Conservation (phyloP, 345 rosid species). For the Brassica carinata region DNA sequence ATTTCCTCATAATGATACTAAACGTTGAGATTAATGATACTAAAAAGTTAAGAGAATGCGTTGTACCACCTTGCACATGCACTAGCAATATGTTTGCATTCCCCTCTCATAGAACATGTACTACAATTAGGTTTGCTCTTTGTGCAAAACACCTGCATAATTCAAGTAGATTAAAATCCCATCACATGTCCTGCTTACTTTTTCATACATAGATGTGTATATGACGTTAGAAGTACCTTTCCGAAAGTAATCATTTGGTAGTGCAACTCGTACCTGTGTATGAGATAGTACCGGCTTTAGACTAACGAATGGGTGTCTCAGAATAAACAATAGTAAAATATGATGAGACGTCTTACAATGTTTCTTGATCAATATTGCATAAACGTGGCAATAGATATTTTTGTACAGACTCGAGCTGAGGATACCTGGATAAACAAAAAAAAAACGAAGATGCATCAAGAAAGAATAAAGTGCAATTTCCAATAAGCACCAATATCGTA, state of each 20-base stretch:
- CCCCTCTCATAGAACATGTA: conserved; percentile 97
- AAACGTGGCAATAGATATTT: conserved; percentile 95
- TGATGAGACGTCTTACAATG: conserved; percentile 54
- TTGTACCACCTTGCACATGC: conserved; percentile 85
- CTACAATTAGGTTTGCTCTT: conserved; percentile 94
- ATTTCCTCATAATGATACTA: neutral
- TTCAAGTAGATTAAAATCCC: conserved; percentile 26
- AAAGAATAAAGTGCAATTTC: neutral
- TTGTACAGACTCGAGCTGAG: conserved; percentile 43
- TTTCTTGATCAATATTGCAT: conserved; percentile 90
- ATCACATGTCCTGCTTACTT: neutral
- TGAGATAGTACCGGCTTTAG: conserved; percentile 27
- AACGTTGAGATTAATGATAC: neutral
- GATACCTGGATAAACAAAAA: conserved; percentile 59
- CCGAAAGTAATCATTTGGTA: conserved; percentile 99
- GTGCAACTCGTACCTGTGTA: conserved; percentile 85
- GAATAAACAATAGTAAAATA: neutral
- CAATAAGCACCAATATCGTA: neutral
- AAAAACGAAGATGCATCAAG: neutral
- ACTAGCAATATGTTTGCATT: conserved; percentile 96
- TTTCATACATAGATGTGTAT: neutral
- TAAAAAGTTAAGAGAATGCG: neutral
- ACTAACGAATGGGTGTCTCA: conserved; percentile 31
- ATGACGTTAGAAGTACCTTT: conserved; percentile 54
- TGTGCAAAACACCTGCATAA: conserved; percentile 84